These are phyloP conservation scores for Stentor roeselii DNA, from an alignment of 73 alveolate species.

Conservation along the genomic window DNA sequence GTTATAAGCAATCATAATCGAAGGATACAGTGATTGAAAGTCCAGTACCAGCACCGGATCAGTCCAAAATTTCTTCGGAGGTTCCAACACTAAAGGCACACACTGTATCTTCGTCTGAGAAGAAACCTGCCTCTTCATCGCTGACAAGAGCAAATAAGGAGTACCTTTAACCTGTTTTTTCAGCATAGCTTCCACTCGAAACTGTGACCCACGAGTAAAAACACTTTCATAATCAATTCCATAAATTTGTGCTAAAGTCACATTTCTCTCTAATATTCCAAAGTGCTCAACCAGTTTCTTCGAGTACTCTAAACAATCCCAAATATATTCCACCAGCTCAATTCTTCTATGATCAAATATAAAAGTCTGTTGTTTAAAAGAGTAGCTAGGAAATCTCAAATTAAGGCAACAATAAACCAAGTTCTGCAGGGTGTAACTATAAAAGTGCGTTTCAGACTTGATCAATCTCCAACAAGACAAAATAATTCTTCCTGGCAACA, in stretches of 20 bases:
- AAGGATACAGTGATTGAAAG: conserved; percentile 94
- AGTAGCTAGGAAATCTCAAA: background rate
- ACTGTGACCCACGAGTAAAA: conserved; percentile 91
- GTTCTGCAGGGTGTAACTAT: conserved; percentile 1
- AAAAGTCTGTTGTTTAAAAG: background rate
- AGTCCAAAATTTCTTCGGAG: conserved; percentile 72
- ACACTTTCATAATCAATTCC: conserved; percentile 94
- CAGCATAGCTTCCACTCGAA: conserved; percentile 93
- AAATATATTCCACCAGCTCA: background rate
- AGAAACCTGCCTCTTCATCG: conserved; percentile 46
- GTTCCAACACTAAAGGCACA: conserved; percentile 99
- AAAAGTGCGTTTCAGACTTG: conserved; percentile 3
- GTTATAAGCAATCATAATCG: conserved; percentile 96
- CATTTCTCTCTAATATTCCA: conserved; percentile 76
- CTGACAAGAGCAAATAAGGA: conserved; percentile 81
- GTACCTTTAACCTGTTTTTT: conserved; percentile 72
- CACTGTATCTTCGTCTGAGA: conserved; percentile 72
- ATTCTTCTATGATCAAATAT: background rate
- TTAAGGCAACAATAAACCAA: background rate
- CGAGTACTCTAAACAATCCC: conserved; percentile 22
- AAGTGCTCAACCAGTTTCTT: conserved; percentile 25
- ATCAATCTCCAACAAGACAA: background rate
- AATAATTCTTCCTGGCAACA: background rate
- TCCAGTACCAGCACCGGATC: conserved; percentile 98
- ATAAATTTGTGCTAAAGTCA: conserved; percentile 87